Percentiles rank a stretch among this genome's conserved stretches.
These are phyloP conservation scores for Saccharomycopsis javanensis DNA, from an alignment of 805 yeast genomes.

Conservation along the genomic window DNA sequence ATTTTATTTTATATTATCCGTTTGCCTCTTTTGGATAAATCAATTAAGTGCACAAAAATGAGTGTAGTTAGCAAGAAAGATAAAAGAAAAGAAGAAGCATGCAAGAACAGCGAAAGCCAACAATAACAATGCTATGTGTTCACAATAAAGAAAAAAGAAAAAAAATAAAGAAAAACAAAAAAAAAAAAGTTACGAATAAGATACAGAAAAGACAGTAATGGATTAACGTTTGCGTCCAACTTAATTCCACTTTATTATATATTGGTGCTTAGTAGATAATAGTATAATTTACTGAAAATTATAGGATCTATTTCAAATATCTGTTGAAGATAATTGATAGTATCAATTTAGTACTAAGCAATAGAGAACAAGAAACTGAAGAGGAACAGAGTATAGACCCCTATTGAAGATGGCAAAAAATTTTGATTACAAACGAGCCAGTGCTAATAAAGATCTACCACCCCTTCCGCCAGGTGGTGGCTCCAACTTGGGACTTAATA, in stretches of 20 bases:
- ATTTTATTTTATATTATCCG: background rate
- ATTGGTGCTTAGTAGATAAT: too few species aligned
- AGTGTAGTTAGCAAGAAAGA: background rate
- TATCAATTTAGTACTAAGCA: too few species aligned
- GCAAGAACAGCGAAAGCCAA: background rate
- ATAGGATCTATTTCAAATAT: background rate
- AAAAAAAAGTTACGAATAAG: background rate
- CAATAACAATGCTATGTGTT: background rate
- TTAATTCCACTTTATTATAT: too few species aligned
- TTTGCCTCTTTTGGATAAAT: background rate
- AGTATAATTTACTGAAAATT: too few species aligned
- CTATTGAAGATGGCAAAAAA: background rate
- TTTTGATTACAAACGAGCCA: background rate
- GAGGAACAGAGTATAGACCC: too few species aligned
- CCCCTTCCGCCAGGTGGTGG: slow-evolving; percentile 11
- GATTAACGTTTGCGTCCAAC: too few species aligned
- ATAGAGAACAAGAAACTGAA: too few species aligned
- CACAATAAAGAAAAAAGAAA: background rate
- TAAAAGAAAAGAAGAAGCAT: background rate
- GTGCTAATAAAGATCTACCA: slow-evolving; percentile 14
- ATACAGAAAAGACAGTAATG: background rate
- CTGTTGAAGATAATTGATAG: background rate
- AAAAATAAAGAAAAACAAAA: background rate
- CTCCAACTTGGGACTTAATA: background rate
- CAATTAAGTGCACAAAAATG: background rate